Percentiles rank a stretch among this genome's conserved stretches.
Conservation (phyloP, 2,329 filamentous ascomycete species). For the Colletotrichum musicola region DNA sequence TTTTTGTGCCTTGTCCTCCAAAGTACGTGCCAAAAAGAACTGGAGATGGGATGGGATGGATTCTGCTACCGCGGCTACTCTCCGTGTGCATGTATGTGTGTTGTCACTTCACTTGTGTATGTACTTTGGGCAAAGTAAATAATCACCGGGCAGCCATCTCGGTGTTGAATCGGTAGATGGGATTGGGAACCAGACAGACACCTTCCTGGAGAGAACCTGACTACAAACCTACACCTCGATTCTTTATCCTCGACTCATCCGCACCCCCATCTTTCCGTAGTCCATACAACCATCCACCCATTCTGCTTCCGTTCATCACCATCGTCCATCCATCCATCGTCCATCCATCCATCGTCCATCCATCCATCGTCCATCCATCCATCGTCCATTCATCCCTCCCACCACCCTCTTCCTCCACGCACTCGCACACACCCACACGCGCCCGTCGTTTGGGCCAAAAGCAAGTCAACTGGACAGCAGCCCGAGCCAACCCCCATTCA, state of each 20-base stretch:
- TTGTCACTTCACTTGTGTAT: background rate
- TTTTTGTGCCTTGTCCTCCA: background rate
- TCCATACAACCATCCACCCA: background rate
- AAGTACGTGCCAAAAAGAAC: constrained; percentile 11
- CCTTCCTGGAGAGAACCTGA: background rate
- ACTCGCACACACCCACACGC: constrained; percentile 6
- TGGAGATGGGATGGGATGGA: constrained; percentile 31
- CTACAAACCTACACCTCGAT: background rate
- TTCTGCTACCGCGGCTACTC: constrained; percentile 36
- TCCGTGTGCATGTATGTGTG: constrained; percentile 1
- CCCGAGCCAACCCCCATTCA: constrained; percentile 26
- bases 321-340: background rate
- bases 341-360: background rate
- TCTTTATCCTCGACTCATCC: constrained; percentile 32
- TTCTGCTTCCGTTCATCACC: background rate
- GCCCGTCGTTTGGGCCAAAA: constrained; percentile 27
- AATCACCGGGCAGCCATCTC: constrained; percentile 31
- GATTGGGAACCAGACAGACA: background rate
- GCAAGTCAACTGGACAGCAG: constrained; percentile 31
- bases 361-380: constrained; percentile 1
- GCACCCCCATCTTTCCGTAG: background rate
- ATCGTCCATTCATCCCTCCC: constrained; percentile 11
- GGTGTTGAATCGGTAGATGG: constrained; percentile 29
- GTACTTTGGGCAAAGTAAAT: constrained; percentile 18
- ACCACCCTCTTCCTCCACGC: constrained; percentile 22